A percentile compares a stretch with the other conserved stretches of the same genome.
Conservation (phyloP, 1,139 yeast genomes). For the Hyphopichia khmerensis region DNA sequence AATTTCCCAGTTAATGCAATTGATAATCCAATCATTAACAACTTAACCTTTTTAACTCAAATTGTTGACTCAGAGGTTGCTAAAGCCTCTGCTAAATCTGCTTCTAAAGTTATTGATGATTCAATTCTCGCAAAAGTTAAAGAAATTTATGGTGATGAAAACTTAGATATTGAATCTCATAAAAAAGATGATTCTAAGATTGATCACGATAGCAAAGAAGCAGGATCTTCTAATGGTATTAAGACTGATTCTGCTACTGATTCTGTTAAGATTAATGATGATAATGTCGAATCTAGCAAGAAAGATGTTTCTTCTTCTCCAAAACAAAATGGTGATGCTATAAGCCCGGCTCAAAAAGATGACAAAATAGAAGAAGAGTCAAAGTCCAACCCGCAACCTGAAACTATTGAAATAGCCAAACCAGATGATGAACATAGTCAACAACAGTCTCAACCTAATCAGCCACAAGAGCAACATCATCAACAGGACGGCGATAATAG, state of each 20-base stretch:
- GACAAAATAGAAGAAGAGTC: conserved; percentile 55
- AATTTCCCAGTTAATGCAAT: conserved; percentile 80
- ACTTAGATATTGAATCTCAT: conserved; percentile 1
- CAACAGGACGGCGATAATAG: too few species aligned
- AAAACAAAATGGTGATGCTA: neutral
- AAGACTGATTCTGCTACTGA: neutral
- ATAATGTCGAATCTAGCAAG: neutral
- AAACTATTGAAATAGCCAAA: too few species aligned
- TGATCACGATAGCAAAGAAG: conserved; percentile 1
- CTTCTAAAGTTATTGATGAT: conserved; percentile 58
- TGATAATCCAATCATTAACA: conserved; percentile 92
- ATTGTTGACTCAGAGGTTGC: conserved; percentile 87
- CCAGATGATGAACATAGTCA: conserved; percentile 44
- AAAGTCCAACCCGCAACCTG: conserved; percentile 50
- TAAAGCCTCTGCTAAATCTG: conserved; percentile 73
- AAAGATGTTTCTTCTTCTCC: neutral
- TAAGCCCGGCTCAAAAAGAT: conserved; percentile 22
- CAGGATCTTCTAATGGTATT: conserved; percentile 1
- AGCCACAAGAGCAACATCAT: neutral
- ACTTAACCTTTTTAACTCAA: conserved; percentile 81
- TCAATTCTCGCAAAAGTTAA: conserved; percentile 40
- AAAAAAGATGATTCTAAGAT: conserved; percentile 1
- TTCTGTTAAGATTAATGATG: neutral
- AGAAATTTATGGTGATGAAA: conserved; percentile 13
- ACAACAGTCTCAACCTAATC: neutral